Percentiles rank a stretch among this genome's conserved stretches.
Conservation (phyloP, 2,329 filamentous ascomycete species). For the Metarhizium humberi region DNA sequence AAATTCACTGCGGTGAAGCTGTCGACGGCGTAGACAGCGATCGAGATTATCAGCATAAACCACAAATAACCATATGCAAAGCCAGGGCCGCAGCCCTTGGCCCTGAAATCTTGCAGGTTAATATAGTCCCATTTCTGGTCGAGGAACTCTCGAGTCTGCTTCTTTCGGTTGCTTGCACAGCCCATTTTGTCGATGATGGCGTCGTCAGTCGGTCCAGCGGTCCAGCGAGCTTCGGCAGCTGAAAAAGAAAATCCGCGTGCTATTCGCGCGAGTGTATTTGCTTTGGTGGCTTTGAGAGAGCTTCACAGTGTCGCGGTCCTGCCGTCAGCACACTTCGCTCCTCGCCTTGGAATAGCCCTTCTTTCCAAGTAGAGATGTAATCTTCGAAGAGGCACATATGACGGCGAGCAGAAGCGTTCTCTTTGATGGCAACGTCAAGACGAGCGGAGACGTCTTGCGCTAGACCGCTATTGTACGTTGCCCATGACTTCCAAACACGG, state of each 20-base stretch:
- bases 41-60: slow-evolving; percentile 66
- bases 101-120: slow-evolving; percentile 68
- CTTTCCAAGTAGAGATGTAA: not conserved
- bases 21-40: slow-evolving; percentile 82
- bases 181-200: slow-evolving; percentile 43
- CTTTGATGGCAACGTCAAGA: too few relatives aligned
- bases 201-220: not conserved
- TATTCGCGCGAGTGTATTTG: not conserved
- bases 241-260: not conserved
- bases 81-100: slow-evolving; percentile 64
- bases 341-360: slow-evolving; percentile 25
- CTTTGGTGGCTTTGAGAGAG: not conserved
- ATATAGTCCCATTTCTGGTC: slow-evolving; percentile 97
- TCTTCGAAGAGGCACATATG: not conserved
- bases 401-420: not conserved
- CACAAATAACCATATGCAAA: slow-evolving; percentile 82
- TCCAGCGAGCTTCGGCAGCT: not conserved
- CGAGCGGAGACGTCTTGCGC: not conserved
- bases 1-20: slow-evolving; percentile 90
- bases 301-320: slow-evolving; percentile 20
- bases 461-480: not conserved
- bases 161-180: slow-evolving; percentile 52
- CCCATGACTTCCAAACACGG: not conserved
- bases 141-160: slow-evolving; percentile 56
- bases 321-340: slow-evolving; percentile 36